Evolutionary conservation across 2,329 filamentous ascomycete genomes (phyloP).

Genomic region (Arthroderma uncinatum): DNA sequence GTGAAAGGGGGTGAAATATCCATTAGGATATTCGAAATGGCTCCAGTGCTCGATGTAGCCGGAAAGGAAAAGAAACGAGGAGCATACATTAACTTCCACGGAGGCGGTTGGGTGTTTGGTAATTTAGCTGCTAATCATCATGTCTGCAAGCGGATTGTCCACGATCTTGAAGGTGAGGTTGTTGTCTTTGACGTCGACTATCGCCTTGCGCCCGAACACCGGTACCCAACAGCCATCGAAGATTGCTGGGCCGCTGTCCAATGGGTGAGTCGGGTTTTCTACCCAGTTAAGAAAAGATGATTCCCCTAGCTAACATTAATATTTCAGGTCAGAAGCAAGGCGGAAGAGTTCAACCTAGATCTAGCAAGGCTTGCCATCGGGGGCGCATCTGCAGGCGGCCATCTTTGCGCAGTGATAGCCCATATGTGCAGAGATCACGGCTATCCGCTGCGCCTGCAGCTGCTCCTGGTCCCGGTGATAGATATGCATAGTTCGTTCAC

Average conservation of each 20-base stretch:
- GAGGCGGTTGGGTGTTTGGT: constrained; percentile 37
- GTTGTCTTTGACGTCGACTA: constrained; percentile 39
- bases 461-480: constrained; percentile 29
- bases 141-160: constrained; percentile 32
- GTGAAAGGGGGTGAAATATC: constrained; percentile 32
- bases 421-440: constrained; percentile 29
- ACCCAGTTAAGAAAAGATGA: not conserved
- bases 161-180: constrained; percentile 27
- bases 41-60: constrained; percentile 18
- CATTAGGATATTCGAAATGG: constrained; percentile 32
- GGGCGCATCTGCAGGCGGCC: constrained; percentile 32
- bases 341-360: constrained; percentile 28
- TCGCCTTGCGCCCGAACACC: constrained; percentile 31
- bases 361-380: constrained; percentile 27
- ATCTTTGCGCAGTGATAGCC: constrained; percentile 30
- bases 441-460: constrained; percentile 28
- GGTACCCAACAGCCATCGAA: constrained; percentile 29
- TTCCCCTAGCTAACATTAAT: not conserved
- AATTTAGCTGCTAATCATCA: constrained; percentile 30
- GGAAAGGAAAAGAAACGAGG: constrained; percentile 24
- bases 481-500: constrained; percentile 30
- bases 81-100: constrained; percentile 34
- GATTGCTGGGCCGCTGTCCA: constrained; percentile 33
- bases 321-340: constrained; percentile 25
- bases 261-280: constrained; percentile 22